Evolutionary conservation across 2,329 filamentous ascomycete genomes (phyloP), one percentile per base, ranked within the genome.

Genomic region (Nectriaceae sp.): DNA sequence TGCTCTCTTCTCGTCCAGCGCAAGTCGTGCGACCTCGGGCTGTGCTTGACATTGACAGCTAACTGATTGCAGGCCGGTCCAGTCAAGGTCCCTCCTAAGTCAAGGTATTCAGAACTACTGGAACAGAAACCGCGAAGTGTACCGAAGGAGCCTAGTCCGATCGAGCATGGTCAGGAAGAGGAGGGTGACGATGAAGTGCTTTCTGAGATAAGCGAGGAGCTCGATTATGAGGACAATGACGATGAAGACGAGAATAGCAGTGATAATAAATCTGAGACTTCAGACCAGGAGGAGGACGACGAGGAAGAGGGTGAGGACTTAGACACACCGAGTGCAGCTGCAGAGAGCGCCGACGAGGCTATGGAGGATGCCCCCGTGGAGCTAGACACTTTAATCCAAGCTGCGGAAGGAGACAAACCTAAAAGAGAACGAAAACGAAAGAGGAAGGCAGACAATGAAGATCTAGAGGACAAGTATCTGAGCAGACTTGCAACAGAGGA

Each of bases 1-100:
- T 62, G 84, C 85, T 52, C 77, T 91, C 33, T 91, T 91, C 71
- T 79, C 85, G 48, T 75, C 78, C 48, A 90, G 88, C 75, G 87
- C 90, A 79, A 73, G 85, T 79, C 50, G 39, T 46, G 46, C 49
- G 44, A 51, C 48, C 38, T 51, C 13, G 24, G 19, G 46, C 47
- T 40, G 40, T 39, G 37, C 21, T 4, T 11, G 10, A 29, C 36
- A 44, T 48, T 46, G 19, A 11, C 41, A 35, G 40, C 59, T 62
- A 11, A 60, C 44, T 29, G 41, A 49, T 44, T 33, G 15, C 47
- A 84, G 79, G 65, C 76, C 46, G 80, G 80, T 4, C 79, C 80
- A 4, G 75, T 79, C 2, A 70, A 75, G 50, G 65, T 70, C 10
- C 73, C 75, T 20, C 55, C 72, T 1, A 74, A 73, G 54, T 66